phyloP scores from a whole-genome alignment of 2,329 filamentous ascomycete genomes.

The Fusarium ambrosium region DNA sequence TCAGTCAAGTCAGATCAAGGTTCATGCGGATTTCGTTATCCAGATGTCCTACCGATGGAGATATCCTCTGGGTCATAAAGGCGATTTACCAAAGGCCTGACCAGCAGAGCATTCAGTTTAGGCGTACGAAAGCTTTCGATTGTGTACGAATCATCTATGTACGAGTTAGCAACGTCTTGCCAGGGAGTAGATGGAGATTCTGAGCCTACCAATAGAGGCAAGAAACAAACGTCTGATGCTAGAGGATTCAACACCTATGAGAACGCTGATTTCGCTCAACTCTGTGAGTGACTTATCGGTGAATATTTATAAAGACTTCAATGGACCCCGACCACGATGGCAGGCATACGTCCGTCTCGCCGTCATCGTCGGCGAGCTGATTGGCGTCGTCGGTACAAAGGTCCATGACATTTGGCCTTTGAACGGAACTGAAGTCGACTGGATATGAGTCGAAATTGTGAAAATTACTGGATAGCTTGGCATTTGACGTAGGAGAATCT shows the following conservation, averaged over 20 bases:
- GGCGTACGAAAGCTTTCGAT: constrained; percentile 74
- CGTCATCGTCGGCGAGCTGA: neutral
- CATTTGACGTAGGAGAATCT: neutral
- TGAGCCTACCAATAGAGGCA: neutral
- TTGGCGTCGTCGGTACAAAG: neutral
- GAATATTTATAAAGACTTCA: neutral
- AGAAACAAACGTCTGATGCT: neutral
- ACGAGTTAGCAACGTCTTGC: neutral
- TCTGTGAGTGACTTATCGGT: neutral
- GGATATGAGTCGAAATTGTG: neutral
- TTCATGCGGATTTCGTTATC: neutral
- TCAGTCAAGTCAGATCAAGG: neutral
- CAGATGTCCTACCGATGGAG: constrained; percentile 62
- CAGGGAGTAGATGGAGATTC: neutral
- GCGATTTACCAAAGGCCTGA: constrained; percentile 74
- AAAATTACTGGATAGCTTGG: neutral
- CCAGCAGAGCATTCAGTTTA: constrained; percentile 73
- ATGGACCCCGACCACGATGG: neutral
- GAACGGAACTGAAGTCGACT: neutral
- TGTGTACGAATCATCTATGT: constrained; percentile 54
- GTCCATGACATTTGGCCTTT: neutral
- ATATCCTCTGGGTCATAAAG: constrained; percentile 74
- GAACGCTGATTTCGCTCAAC: neutral
- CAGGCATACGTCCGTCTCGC: neutral
- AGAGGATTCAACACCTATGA: neutral